Percentiles rank a stretch among this genome's conserved stretches.
These are phyloP conservation scores for Backusella mclennaniae DNA, from an alignment of 192 early-diverging fungal species.

Conservation along the genomic window DNA sequence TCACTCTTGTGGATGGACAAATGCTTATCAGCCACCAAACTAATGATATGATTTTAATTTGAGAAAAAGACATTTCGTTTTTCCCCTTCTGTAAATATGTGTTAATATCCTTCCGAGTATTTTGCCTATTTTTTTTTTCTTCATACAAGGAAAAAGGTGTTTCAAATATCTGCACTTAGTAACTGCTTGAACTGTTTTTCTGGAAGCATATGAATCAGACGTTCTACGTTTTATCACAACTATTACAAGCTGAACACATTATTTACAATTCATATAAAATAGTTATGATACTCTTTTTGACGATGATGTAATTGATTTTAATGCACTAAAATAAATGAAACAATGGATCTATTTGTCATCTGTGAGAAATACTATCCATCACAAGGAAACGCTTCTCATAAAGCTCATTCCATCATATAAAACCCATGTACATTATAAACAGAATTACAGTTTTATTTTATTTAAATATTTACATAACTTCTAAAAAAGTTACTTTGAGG, in stretches of 20 bases:
- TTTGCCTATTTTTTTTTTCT: no score
- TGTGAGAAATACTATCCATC: neutral
- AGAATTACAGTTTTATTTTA: neutral
- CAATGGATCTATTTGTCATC: neutral
- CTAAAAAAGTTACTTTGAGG: neutral
- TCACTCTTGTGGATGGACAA: constrained; percentile 35
- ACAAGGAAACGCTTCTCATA: no score
- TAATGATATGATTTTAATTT: neutral
- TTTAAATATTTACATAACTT: neutral
- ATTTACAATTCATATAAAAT: neutral
- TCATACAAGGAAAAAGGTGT: no score
- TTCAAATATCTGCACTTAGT: no score
- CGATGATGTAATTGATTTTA: neutral
- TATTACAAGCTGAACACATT: neutral
- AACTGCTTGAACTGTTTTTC: no score
- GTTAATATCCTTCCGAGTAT: neutral
- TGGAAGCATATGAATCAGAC: no score
- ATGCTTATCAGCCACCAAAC: constrained; percentile 26
- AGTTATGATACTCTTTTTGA: neutral
- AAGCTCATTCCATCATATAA: neutral
- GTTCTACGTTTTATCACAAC: no score
- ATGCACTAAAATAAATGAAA: neutral
- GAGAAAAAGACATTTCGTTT: neutral
- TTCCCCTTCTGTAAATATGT: neutral
- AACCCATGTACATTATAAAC: neutral